Evolutionary conservation across 257 asterid species (phyloP).

Genomic region (Hygrophila difformis): DNA sequence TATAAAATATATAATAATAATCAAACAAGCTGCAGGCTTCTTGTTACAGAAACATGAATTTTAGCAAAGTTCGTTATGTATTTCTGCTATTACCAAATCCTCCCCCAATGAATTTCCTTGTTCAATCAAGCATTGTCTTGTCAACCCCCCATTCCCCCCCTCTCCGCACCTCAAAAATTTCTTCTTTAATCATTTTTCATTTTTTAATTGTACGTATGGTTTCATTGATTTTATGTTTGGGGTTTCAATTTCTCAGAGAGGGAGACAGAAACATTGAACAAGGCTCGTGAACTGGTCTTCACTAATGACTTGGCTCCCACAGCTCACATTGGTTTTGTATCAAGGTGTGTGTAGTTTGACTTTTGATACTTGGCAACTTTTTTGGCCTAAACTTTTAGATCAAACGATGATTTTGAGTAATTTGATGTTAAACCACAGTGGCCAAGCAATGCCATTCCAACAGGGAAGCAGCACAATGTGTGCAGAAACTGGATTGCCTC

Average conservation of each 20-base stretch:
- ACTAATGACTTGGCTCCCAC: conserved; percentile 63
- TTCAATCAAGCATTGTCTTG: conserved; percentile 21
- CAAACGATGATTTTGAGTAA: too few relatives aligned
- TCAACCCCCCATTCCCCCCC: conserved; percentile 27
- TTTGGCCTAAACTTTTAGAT: too few relatives aligned
- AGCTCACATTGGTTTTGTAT: conserved; percentile 46
- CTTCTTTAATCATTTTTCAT: too few relatives aligned
- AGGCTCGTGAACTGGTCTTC: conserved; percentile 89
- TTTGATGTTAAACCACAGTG: conserved; percentile 22
- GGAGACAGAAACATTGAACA: conserved; percentile 91
- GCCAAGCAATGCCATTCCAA: conserved; percentile 43
- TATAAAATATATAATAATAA: not conserved
- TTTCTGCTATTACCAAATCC: not conserved
- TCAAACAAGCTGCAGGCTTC: too few relatives aligned
- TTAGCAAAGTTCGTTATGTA: conserved; percentile 16
- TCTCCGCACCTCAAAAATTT: not conserved
- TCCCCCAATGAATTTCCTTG: conserved; percentile 14
- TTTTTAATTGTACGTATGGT: conserved; percentile 10
- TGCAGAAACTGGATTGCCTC: conserved; percentile 27
- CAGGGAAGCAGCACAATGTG: conserved; percentile 24
- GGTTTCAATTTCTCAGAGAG: conserved; percentile 47
- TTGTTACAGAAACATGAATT: conserved; percentile 9
- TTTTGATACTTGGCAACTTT: too few relatives aligned
- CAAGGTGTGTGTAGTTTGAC: conserved; percentile 19
- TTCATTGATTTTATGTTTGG: conserved; percentile 16